phyloP scores from a whole-genome alignment of 441 rosid genomes.

The Cnidoscolus chayamansa region DNA sequence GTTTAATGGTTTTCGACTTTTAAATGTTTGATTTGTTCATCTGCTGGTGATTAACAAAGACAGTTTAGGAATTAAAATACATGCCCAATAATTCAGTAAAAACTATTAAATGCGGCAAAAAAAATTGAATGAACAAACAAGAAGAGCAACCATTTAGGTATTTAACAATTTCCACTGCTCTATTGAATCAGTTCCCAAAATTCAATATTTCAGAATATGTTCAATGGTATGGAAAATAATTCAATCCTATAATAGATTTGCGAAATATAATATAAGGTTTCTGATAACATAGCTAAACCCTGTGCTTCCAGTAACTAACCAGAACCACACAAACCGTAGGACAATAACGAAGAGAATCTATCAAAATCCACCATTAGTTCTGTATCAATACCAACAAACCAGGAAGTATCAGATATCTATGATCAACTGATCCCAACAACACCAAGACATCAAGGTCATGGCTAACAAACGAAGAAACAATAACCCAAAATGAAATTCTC shows the following conservation, averaged over 20 bases:
- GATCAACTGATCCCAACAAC: slow-evolving; percentile 14
- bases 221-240: background rate
- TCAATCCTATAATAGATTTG: background rate
- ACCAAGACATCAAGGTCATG: slow-evolving; percentile 22
- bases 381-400: background rate
- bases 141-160: too few species aligned
- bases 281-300: background rate
- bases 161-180: background rate
- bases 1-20: too few species aligned
- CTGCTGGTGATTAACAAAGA: too few species aligned
- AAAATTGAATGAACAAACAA: too few species aligned
- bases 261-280: background rate
- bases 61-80: too few species aligned
- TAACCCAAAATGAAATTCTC: slow-evolving; percentile 30
- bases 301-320: background rate
- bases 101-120: too few species aligned
- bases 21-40: too few species aligned
- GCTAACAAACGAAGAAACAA: background rate
- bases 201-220: background rate
- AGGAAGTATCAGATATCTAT: slow-evolving; percentile 8
- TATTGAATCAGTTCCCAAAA: background rate
- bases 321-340: background rate
- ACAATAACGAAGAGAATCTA: background rate
- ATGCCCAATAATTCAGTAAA: too few species aligned
- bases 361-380: slow-evolving; percentile 4